These are phyloP conservation scores for Wickerhamiella musiphila DNA, from an alignment of 805 yeast species.

Conservation along the genomic window DNA sequence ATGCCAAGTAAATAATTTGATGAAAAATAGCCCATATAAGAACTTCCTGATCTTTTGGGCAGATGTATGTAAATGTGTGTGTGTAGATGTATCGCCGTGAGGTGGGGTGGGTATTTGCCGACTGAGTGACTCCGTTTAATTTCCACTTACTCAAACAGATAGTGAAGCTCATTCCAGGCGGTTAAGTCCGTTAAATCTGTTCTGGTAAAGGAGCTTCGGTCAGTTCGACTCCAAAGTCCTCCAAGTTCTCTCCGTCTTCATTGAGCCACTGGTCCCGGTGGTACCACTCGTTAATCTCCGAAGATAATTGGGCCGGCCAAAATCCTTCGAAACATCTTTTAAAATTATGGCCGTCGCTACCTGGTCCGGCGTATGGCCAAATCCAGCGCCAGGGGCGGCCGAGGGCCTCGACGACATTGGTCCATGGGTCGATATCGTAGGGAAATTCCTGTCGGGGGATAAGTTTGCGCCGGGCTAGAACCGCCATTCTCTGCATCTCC, in stretches of 20 bases:
- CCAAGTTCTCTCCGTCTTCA: conserved; percentile 65
- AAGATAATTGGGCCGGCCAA: conserved; percentile 56
- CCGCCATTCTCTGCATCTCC: conserved; percentile 72
- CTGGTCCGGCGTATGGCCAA: conserved; percentile 52
- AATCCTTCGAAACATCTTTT: conserved; percentile 36
- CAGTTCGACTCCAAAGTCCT: conserved; percentile 89
- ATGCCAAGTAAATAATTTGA: too few species aligned
- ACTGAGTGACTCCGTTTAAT: too few species aligned
- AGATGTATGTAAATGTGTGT: too few species aligned
- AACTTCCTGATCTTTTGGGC: too few species aligned
- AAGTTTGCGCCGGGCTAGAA: conserved; percentile 31
- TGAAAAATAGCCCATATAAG: too few species aligned
- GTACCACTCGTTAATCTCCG: conserved; percentile 17
- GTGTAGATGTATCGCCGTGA: too few species aligned
- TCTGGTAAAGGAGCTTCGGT: too few species aligned
- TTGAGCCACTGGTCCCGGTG: conserved; percentile 45
- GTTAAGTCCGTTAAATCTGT: too few species aligned
- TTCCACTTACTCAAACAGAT: too few species aligned
- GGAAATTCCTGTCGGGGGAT: conserved; percentile 41
- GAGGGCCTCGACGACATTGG: conserved; percentile 34
- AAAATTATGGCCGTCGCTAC: conserved; percentile 42
- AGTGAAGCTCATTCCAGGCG: too few species aligned
- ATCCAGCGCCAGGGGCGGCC: conserved; percentile 52
- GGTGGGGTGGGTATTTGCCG: too few species aligned
- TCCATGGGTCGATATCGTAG: conserved; percentile 49